Percentiles rank a stretch among this genome's conserved stretches.
These are phyloP conservation scores for Epichloe gansuensis DNA, from an alignment of 2,329 filamentous ascomycete species.

Conservation along the genomic window DNA sequence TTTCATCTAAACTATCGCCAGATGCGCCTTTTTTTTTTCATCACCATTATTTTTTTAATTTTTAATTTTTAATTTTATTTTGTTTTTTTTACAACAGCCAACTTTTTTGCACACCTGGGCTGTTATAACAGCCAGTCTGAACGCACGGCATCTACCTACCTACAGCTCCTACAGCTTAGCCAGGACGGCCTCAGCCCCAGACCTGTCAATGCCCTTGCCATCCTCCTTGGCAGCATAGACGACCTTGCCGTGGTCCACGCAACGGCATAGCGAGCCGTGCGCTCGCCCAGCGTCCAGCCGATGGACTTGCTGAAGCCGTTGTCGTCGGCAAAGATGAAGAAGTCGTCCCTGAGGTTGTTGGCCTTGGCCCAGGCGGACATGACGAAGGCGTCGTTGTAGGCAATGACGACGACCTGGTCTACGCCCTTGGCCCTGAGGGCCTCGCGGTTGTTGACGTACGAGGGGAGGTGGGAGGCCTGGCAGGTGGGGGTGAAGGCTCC, in stretches of 20 bases:
- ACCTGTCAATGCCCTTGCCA: constrained; percentile 32
- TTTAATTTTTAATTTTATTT: neutral
- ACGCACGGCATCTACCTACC: neutral
- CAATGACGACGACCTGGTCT: constrained; percentile 68
- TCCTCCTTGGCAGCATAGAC: constrained; percentile 65
- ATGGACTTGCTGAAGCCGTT: constrained; percentile 61
- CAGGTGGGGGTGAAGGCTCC: constrained; percentile 82
- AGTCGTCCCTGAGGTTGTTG: constrained; percentile 61
- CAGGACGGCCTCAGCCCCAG: constrained; percentile 41
- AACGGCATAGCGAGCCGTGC: constrained; percentile 69
- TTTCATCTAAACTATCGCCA: neutral
- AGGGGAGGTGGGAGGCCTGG: constrained; percentile 67
- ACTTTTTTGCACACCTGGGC: too few relatives aligned
- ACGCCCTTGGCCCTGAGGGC: constrained; percentile 69
- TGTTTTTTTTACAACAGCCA: neutral
- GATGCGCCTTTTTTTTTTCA: neutral
- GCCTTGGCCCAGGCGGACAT: constrained; percentile 88
- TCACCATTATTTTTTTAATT: too few relatives aligned
- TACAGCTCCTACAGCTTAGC: constrained; percentile 31
- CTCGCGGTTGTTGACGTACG: constrained; percentile 60
- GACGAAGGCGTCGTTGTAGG: constrained; percentile 75
- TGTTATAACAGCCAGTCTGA: too few relatives aligned
- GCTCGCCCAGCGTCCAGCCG: constrained; percentile 63
- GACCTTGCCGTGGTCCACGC: constrained; percentile 76
- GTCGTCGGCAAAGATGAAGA: constrained; percentile 61